These are phyloP conservation scores for Diaporthe vaccinii DNA, from an alignment of 2,329 filamentous ascomycete genomes.

Conservation along the genomic window DNA sequence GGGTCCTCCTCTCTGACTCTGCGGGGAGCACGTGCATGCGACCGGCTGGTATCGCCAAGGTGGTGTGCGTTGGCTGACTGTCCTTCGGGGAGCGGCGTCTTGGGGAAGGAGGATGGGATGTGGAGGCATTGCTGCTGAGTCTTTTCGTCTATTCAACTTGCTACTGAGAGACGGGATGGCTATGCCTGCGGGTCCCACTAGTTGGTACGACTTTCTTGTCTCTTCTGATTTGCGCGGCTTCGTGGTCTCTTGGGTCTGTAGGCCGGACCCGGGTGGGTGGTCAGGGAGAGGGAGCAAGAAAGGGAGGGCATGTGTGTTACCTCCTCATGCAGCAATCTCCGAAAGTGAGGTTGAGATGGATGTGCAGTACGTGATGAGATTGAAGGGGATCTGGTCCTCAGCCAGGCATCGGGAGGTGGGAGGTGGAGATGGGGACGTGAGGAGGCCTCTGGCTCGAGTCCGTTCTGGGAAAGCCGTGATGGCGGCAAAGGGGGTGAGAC, in stretches of 20 bases:
- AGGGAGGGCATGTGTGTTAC: background rate
- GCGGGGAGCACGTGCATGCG: background rate
- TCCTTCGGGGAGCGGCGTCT: background rate
- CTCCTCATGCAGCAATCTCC: slow-evolving; percentile 4
- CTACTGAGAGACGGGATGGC: background rate
- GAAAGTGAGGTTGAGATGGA: slow-evolving; percentile 1
- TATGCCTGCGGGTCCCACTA: background rate
- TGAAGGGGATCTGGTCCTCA: background rate
- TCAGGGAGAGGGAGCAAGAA: background rate
- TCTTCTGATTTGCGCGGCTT: background rate
- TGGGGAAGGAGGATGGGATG: background rate
- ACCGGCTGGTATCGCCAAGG: background rate
- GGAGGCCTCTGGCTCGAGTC: slow-evolving; percentile 36
- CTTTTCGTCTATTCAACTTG: background rate
- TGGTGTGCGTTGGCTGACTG: background rate
- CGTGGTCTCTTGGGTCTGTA: background rate
- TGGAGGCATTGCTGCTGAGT: background rate
- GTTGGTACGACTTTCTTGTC: too few species aligned
- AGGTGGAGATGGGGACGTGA: background rate
- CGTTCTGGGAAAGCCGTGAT: slow-evolving; percentile 37
- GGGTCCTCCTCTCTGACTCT: background rate
- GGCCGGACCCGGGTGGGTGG: background rate
- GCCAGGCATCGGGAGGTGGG: slow-evolving; percentile 6
- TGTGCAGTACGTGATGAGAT: background rate
- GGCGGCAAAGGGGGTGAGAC: slow-evolving; percentile 5